A percentile compares a stretch with the other conserved stretches of the same genome.
These are phyloP conservation scores for Microsporum audouinii DNA, from an alignment of 2,329 filamentous ascomycete species.

Conservation along the genomic window DNA sequence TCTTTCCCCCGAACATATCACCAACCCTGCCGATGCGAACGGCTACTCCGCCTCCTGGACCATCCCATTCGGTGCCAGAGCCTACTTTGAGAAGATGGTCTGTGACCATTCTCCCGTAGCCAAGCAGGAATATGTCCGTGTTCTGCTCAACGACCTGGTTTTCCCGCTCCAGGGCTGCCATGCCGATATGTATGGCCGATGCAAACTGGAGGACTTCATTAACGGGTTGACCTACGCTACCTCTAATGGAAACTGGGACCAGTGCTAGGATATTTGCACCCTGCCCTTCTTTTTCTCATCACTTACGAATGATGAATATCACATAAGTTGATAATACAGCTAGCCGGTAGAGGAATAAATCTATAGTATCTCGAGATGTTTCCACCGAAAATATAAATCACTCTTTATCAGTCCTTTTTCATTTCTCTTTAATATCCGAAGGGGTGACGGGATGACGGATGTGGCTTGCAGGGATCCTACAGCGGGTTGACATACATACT, in stretches of 20 bases:
- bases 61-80: slow-evolving; percentile 68
- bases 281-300: not conserved
- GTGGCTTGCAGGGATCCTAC: not conserved
- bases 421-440: not conserved
- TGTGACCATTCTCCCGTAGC: slow-evolving; percentile 39
- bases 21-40: slow-evolving; percentile 43
- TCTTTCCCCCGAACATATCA: slow-evolving; percentile 39
- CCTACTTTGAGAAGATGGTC: slow-evolving; percentile 79
- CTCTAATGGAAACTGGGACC: slow-evolving; percentile 59
- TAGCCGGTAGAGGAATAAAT: not conserved
- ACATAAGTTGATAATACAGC: not conserved
- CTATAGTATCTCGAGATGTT: too few species aligned
- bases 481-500: too few species aligned
- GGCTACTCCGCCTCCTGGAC: slow-evolving; percentile 68
- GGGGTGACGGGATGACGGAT: not conserved
- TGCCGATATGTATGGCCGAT: slow-evolving; percentile 59
- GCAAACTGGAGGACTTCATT: slow-evolving; percentile 58
- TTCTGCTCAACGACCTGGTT: slow-evolving; percentile 76
- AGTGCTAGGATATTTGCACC: slow-evolving; percentile 38
- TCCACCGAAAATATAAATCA: too few species aligned
- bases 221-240: slow-evolving; percentile 63
- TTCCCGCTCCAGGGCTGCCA: slow-evolving; percentile 59
- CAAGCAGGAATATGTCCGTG: slow-evolving; percentile 58
- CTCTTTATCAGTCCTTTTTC: not conserved
- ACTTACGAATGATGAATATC: not conserved